Conservation (phyloP, 257 asterid species). For the Nicotiana tomentosiformis region DNA sequence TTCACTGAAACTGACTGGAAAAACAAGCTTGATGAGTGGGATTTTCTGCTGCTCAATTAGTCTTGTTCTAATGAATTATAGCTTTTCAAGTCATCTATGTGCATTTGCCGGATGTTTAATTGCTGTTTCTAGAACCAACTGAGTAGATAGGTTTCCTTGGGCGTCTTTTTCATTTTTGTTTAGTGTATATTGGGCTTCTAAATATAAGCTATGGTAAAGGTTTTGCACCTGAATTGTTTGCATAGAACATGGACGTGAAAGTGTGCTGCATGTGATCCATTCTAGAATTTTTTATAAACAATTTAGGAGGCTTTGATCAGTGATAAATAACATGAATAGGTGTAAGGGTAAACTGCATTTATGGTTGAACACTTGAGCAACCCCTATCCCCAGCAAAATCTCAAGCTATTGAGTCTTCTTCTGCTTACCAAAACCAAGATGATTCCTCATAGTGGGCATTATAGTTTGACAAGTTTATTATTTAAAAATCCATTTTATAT, state of each 20-base stretch:
- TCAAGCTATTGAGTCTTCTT: neutral
- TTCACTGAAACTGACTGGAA: neutral
- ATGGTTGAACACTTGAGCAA: neutral
- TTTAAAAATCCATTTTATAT: neutral
- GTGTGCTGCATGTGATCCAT: neutral
- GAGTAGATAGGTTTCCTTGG: neutral
- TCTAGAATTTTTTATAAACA: neutral
- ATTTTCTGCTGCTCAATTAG: neutral
- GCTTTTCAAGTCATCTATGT: neutral
- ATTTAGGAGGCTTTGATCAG: neutral
- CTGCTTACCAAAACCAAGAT: neutral
- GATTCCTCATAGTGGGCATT: neutral
- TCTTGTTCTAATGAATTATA: neutral
- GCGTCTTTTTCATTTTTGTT: neutral
- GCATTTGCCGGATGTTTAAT: neutral
- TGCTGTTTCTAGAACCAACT: neutral
- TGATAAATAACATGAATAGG: neutral
- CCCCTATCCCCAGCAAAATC: neutral
- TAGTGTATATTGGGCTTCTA: neutral
- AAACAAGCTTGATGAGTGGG: neutral
- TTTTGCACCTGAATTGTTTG: neutral
- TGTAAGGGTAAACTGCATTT: neutral
- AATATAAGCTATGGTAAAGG: neutral
- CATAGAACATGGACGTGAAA: neutral
- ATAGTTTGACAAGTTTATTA: too few relatives aligned